phyloP scores from a whole-genome alignment of 345 rosid genomes.

The Populus pruinosa region DNA sequence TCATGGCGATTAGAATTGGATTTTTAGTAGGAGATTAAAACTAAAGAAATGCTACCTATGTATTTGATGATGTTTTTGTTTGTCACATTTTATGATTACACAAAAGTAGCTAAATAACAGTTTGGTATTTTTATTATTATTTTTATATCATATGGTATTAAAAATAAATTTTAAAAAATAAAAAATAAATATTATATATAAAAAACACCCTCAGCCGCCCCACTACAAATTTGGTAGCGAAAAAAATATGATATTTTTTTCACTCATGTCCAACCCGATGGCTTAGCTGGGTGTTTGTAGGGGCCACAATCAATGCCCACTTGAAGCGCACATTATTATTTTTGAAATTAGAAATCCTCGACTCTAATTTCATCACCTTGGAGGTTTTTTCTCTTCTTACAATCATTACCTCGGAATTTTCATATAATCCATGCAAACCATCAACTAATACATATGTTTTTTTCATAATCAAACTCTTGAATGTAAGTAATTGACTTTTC shows the following conservation, averaged over 20 bases:
- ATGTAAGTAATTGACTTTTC: not conserved
- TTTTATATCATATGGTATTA: no score
- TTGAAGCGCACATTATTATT: not conserved
- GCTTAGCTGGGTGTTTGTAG: not conserved
- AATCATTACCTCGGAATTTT: not conserved
- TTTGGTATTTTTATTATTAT: no score
- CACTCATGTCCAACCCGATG: not conserved
- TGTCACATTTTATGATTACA: no score
- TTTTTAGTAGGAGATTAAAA: not conserved
- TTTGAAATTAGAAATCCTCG: not conserved
- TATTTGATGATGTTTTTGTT: not conserved
- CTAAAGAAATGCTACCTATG: not conserved
- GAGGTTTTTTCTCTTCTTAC: no score
- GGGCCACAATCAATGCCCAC: not conserved
- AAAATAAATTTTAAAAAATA: no score
- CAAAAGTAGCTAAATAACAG: no score
- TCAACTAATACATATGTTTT: not conserved
- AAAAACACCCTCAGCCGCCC: no score
- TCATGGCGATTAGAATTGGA: not conserved
- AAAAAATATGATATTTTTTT: not conserved
- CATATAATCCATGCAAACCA: not conserved
- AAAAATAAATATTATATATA: no score
- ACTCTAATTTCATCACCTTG: no score
- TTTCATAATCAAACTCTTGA: not conserved
- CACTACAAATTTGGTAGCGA: not conserved